Evolutionary conservation across 768 basidiomycete genomes (phyloP).

Genomic region (Pleurotus platypus): DNA sequence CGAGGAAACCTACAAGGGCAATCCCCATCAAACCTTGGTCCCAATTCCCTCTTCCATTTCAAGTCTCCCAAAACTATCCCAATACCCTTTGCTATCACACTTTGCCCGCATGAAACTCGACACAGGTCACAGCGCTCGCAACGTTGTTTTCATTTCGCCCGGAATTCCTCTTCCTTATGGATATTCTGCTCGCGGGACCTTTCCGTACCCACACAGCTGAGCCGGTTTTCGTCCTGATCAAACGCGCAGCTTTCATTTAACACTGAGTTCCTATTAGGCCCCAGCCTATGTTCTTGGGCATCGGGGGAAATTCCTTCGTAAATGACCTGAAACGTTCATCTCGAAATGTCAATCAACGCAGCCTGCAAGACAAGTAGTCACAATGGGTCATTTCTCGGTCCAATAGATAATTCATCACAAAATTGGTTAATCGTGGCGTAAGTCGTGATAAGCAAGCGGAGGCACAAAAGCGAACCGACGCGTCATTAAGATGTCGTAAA

Average conservation of each 20-base stretch:
- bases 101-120: conserved; percentile 6
- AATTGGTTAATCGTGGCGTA: conserved; percentile 8
- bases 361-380: not conserved
- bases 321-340: conserved; percentile 6
- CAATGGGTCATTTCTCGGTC: not conserved
- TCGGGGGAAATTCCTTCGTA: not conserved
- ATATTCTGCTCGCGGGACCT: not conserved
- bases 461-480: conserved; percentile 4
- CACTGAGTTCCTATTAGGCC: not conserved
- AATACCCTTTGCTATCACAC: conserved; percentile 6
- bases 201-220: conserved; percentile 2
- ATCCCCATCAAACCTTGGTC: conserved; percentile 5
- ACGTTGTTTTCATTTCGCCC: conserved; percentile 8
- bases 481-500: conserved; percentile 9
- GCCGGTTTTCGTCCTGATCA: conserved; percentile 3
- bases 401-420: conserved; percentile 7
- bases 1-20: conserved; percentile 1
- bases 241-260: conserved; percentile 5
- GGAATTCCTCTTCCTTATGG: not conserved
- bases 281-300: not conserved
- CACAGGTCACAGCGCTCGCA: conserved; percentile 5
- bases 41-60: not conserved
- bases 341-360: conserved; percentile 3
- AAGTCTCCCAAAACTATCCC: not conserved
- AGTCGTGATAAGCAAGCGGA: not conserved